Conservation (phyloP, 2,329 filamentous ascomycete species). For the Camptophora hylomeconis region DNA sequence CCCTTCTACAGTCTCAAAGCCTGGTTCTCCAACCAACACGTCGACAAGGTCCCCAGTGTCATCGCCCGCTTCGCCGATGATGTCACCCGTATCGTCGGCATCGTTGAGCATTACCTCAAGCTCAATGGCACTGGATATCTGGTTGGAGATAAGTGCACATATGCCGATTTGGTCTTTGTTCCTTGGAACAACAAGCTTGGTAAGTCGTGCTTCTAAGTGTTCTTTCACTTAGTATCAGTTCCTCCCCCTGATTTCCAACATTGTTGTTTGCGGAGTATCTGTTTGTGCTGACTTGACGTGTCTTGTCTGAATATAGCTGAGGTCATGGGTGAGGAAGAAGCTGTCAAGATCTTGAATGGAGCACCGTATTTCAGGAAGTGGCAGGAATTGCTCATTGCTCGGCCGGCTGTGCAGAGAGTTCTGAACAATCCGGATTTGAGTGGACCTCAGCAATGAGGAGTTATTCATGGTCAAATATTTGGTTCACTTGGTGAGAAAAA, state of each 20-base stretch:
- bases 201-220: not conserved
- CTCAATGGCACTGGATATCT: constrained; percentile 22
- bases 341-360: too few relatives aligned
- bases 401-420: too few relatives aligned
- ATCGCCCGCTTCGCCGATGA: constrained; percentile 36
- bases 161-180: constrained; percentile 28
- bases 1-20: constrained; percentile 30
- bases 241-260: not conserved
- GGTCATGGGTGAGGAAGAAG: too few relatives aligned
- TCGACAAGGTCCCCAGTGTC: constrained; percentile 32
- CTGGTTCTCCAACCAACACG: constrained; percentile 27
- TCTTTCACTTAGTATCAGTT: not conserved
- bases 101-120: constrained; percentile 31
- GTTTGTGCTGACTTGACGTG: not conserved
- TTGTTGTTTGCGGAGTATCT: not conserved
- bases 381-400: too few relatives aligned
- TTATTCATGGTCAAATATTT: too few relatives aligned
- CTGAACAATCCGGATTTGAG: too few relatives aligned
- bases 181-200: constrained; percentile 5
- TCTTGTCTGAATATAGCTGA: not conserved
- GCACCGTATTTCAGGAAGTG: too few relatives aligned
- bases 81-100: constrained; percentile 32
- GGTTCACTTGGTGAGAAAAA: too few relatives aligned
- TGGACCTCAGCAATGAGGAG: too few relatives aligned
- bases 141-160: constrained; percentile 31